These are phyloP conservation scores for Wickerhamomyces rabaulensis DNA, from an alignment of 805 yeast species.

Conservation along the genomic window DNA sequence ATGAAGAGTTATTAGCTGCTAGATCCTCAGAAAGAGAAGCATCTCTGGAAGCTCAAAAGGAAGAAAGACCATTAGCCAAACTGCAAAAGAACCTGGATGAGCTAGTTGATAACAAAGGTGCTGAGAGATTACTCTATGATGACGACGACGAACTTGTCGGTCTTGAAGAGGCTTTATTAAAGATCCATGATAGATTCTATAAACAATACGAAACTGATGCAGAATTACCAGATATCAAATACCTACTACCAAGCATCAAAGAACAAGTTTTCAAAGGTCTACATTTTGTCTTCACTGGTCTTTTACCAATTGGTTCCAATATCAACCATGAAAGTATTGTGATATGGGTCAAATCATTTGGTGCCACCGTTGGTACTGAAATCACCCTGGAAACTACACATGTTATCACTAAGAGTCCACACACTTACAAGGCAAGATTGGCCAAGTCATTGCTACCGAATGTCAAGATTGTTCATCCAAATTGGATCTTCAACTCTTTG, in stretches of 20 bases:
- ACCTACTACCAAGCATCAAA: slow-evolving; percentile 75
- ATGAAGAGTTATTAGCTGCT: slow-evolving; percentile 25
- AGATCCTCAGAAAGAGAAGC: slow-evolving; percentile 54
- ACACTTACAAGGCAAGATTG: slow-evolving; percentile 78
- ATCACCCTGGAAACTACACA: slow-evolving; percentile 77
- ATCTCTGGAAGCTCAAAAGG: slow-evolving; percentile 72
- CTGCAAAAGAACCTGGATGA: slow-evolving; percentile 67
- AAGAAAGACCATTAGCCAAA: slow-evolving; percentile 79
- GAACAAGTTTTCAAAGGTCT: slow-evolving; percentile 58
- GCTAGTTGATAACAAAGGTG: slow-evolving; percentile 10
- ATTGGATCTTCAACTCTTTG: slow-evolving; percentile 87
- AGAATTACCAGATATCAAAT: slow-evolving; percentile 60
- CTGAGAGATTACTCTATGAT: slow-evolving; percentile 52
- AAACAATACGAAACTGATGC: slow-evolving; percentile 36
- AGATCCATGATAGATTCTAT: slow-evolving; percentile 68
- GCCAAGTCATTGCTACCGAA: slow-evolving; percentile 58
- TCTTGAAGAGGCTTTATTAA: slow-evolving; percentile 54
- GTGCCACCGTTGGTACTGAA: slow-evolving; percentile 76
- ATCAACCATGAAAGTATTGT: slow-evolving; percentile 80
- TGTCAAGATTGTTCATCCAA: slow-evolving; percentile 80
- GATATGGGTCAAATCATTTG: slow-evolving; percentile 88
- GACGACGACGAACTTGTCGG: slow-evolving; percentile 74
- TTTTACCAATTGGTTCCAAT: slow-evolving; percentile 79
- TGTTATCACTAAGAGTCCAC: slow-evolving; percentile 74
- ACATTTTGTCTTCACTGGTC: slow-evolving; percentile 76